These are phyloP conservation scores for Epichloe typhina DNA, from an alignment of 2,329 filamentous ascomycete genomes.

Conservation along the genomic window DNA sequence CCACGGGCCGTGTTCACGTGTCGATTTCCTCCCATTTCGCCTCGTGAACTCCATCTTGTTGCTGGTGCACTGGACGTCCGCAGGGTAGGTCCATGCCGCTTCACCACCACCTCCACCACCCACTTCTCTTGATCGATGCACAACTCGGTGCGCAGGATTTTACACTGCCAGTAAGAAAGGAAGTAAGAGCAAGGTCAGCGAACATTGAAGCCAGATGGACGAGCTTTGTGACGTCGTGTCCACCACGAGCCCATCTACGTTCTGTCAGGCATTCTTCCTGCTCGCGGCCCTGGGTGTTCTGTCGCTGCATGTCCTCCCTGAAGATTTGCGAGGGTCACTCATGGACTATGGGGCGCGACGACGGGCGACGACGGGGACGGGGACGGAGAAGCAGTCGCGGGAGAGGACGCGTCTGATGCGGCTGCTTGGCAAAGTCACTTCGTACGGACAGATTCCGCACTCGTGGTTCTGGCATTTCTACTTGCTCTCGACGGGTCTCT, in stretches of 20 bases:
- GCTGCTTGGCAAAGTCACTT: constrained; percentile 13
- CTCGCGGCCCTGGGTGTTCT: constrained; percentile 27
- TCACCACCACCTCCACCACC: no score
- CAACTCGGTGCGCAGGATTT: no score
- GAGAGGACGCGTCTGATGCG: background rate
- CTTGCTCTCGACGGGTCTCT: constrained; percentile 52
- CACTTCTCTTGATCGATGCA: no score
- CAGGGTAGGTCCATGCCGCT: no score
- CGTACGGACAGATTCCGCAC: constrained; percentile 57
- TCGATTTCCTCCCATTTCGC: no score
- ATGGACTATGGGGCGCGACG: constrained; percentile 38
- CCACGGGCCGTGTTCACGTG: no score
- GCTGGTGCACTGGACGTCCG: no score
- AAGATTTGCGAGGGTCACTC: constrained; percentile 28
- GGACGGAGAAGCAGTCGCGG: background rate
- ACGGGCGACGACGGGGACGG: constrained; percentile 1
- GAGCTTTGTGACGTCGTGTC: background rate
- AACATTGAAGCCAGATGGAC: background rate
- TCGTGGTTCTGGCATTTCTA: constrained; percentile 89
- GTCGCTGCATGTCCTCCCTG: constrained; percentile 30
- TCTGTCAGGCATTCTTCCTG: constrained; percentile 31
- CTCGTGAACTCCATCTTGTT: no score
- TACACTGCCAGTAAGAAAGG: no score
- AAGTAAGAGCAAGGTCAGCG: background rate
- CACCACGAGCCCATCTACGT: constrained; percentile 1